Evolutionary conservation across 2,329 filamentous ascomycete genomes (phyloP).

Genomic region (Colletotrichum cuscutae): DNA sequence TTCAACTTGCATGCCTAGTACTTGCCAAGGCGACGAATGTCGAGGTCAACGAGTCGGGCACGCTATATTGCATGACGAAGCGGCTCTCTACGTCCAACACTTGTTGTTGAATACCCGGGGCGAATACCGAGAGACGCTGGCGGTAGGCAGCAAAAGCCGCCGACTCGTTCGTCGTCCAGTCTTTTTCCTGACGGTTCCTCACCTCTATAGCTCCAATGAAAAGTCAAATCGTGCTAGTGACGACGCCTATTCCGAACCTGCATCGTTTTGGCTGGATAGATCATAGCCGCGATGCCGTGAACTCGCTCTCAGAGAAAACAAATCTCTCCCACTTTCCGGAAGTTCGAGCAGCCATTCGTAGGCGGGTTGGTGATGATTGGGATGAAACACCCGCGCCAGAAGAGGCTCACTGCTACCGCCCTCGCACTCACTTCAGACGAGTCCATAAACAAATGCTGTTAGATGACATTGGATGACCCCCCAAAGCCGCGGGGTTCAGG

Average conservation of each 20-base stretch:
- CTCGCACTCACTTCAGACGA: constrained; percentile 29
- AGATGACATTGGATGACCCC: constrained; percentile 29
- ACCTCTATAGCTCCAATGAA: background rate
- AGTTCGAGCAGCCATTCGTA: background rate
- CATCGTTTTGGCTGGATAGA: background rate
- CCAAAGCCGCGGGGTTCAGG: background rate
- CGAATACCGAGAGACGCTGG: background rate
- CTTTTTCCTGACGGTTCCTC: background rate
- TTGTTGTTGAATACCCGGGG: background rate
- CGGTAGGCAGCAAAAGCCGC: background rate
- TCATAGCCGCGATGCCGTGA: background rate
- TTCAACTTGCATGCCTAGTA: constrained; percentile 5
- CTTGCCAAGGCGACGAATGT: constrained; percentile 12
- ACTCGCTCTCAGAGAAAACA: background rate
- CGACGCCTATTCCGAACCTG: background rate
- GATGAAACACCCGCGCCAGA: constrained; percentile 18
- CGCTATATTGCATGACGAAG: background rate
- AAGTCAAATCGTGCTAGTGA: background rate
- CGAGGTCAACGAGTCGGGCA: background rate
- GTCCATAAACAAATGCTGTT: constrained; percentile 7
- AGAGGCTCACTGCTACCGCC: constrained; percentile 6
- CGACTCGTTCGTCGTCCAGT: background rate
- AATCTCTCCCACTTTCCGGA: background rate
- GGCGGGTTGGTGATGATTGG: background rate
- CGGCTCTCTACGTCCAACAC: background rate